Percentiles rank a stretch among this genome's conserved stretches.
phyloP scores from a whole-genome alignment of 805 yeast genomes.

The Saccharomycopsis microspora region DNA sequence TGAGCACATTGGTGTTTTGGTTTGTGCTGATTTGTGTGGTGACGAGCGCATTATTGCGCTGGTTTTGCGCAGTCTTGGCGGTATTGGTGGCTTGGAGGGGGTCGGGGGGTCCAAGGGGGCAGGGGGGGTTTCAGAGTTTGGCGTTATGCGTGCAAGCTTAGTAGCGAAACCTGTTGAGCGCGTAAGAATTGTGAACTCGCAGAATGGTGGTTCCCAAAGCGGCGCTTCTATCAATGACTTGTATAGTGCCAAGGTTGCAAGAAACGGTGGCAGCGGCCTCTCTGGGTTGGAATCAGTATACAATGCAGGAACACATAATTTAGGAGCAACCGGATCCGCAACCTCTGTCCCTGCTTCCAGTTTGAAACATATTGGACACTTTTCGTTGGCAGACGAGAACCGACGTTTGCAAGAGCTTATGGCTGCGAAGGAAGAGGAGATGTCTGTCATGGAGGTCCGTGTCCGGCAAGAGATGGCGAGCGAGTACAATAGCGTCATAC shows the following conservation, averaged over 20 bases:
- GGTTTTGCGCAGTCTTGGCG: slow-evolving; percentile 23
- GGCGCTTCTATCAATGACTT: background rate
- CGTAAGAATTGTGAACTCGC: too few species aligned
- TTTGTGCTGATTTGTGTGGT: slow-evolving; percentile 29
- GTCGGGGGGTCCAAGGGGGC: background rate
- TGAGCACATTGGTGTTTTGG: slow-evolving; percentile 24
- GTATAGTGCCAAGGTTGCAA: background rate
- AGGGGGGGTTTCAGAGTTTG: background rate
- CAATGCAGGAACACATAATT: background rate
- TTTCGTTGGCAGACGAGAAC: background rate
- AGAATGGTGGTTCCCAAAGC: background rate
- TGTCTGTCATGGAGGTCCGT: slow-evolving; percentile 4
- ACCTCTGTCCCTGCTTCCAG: background rate
- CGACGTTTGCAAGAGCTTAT: slow-evolving; percentile 1
- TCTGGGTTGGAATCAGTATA: background rate
- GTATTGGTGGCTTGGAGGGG: slow-evolving; percentile 1
- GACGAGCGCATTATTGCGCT: slow-evolving; percentile 25
- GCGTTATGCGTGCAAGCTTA: background rate
- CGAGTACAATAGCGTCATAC: slow-evolving; percentile 9
- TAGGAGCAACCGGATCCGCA: background rate
- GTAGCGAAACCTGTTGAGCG: too few species aligned
- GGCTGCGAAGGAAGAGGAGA: background rate
- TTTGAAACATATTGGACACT: too few species aligned
- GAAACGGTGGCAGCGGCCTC: background rate
- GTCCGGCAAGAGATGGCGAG: slow-evolving; percentile 10